Conservation (phyloP, 2,329 filamentous ascomycete species). For the Ophiostoma ulmi region DNA sequence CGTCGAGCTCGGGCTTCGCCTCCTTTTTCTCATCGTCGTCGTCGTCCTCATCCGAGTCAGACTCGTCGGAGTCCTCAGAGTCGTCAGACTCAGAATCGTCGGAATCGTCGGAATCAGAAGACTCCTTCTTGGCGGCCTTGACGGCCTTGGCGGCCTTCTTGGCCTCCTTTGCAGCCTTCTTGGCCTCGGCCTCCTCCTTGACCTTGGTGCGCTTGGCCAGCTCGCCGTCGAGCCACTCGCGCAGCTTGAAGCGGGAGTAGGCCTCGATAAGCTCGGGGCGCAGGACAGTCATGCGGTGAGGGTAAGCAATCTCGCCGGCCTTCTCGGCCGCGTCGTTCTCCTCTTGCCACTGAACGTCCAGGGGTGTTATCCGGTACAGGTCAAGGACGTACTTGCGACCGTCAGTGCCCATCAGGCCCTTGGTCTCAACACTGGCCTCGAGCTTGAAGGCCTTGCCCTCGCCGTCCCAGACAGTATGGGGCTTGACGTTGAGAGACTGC, state of each 20-base stretch:
- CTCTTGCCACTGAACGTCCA: constrained; percentile 89
- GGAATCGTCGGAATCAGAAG: not conserved
- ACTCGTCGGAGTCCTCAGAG: constrained; percentile 7
- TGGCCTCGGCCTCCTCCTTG: constrained; percentile 29
- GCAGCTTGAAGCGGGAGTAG: constrained; percentile 78
- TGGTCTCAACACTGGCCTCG: constrained; percentile 94
- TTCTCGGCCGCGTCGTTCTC: constrained; percentile 47
- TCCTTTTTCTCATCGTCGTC: constrained; percentile 45
- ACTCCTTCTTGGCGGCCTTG: constrained; percentile 5
- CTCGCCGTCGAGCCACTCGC: constrained; percentile 79
- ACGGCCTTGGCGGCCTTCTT: constrained; percentile 5
- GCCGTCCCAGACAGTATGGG: constrained; percentile 97
- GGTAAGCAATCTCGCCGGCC: constrained; percentile 58
- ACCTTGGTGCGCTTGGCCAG: constrained; percentile 57
- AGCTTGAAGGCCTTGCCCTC: constrained; percentile 83
- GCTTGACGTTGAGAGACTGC: constrained; percentile 84
- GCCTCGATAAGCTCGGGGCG: constrained; percentile 84
- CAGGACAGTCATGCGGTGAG: constrained; percentile 93
- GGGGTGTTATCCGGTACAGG: constrained; percentile 85
- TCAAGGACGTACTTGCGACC: constrained; percentile 97
- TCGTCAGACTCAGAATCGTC: not conserved
- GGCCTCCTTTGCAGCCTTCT: not conserved
- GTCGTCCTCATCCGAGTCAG: constrained; percentile 10
- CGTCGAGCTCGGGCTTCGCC: constrained; percentile 38
- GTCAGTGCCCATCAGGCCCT: constrained; percentile 93